Evolutionary conservation across 768 basidiomycete species (phyloP).

Genomic region (Phaeolepiota aurea): DNA sequence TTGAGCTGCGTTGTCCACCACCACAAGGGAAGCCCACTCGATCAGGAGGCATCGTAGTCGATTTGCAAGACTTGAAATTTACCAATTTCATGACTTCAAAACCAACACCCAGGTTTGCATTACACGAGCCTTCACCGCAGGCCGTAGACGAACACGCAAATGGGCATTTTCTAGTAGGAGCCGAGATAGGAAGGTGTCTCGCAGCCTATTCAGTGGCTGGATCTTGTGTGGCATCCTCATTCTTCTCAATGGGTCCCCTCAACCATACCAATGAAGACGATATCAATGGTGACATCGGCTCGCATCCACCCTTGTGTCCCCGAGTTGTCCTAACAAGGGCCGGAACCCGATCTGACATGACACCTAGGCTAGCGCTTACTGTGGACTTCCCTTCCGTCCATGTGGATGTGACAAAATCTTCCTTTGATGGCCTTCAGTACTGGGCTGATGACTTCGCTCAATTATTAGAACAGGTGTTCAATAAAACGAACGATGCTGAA

Average conservation of each 20-base stretch:
- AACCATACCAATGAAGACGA: background rate
- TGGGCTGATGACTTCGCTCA: conserved; percentile 85
- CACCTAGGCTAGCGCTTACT: conserved; percentile 18
- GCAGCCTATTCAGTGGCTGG: conserved; percentile 37
- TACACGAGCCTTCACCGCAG: conserved; percentile 3
- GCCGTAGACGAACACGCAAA: conserved; percentile 1
- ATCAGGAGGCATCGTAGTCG: conserved; percentile 63
- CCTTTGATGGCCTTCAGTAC: conserved; percentile 74
- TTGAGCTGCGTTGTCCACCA: conserved; percentile 62
- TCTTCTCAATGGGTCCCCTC: conserved; percentile 46
- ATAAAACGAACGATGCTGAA: conserved; percentile 15
- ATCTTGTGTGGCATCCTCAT: conserved; percentile 27
- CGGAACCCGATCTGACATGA: conserved; percentile 6
- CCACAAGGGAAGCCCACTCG: conserved; percentile 36
- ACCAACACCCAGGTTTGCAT: conserved; percentile 19
- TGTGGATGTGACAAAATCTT: conserved; percentile 50
- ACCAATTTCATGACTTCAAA: conserved; percentile 9
- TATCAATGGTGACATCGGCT: too few relatives aligned
- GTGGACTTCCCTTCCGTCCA: conserved; percentile 57
- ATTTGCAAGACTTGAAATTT: conserved; percentile 43
- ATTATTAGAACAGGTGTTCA: conserved; percentile 43
- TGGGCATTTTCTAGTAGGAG: conserved; percentile 23
- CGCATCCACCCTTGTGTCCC: conserved; percentile 21
- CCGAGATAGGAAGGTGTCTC: conserved; percentile 36
- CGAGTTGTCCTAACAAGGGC: conserved; percentile 24